A percentile compares a stretch with the other conserved stretches of the same genome.
Evolutionary conservation across 1,284 basidiomycete species (phyloP).

Genomic region (Pseudozyma pruni): DNA sequence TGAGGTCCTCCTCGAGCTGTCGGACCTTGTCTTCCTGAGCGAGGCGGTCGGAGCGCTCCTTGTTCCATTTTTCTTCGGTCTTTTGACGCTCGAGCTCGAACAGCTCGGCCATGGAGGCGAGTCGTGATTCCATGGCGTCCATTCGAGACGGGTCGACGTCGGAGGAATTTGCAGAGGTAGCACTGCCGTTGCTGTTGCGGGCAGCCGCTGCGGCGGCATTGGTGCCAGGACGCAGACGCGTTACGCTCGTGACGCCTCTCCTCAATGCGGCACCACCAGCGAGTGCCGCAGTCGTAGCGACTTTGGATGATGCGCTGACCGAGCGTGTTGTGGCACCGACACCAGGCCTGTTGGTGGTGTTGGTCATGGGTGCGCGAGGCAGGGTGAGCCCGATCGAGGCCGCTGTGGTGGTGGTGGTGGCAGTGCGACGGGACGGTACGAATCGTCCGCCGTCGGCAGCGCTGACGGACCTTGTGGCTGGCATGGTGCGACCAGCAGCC

Average conservation of each 20-base stretch:
- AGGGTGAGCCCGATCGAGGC: slow-evolving; percentile 29
- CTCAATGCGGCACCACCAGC: slow-evolving; percentile 13
- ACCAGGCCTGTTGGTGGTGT: slow-evolving; percentile 44
- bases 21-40: slow-evolving; percentile 56
- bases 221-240: slow-evolving; percentile 36
- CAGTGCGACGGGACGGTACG: slow-evolving; percentile 37
- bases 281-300: slow-evolving; percentile 14
- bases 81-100: slow-evolving; percentile 60
- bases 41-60: slow-evolving; percentile 50
- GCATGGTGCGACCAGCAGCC: slow-evolving; percentile 16
- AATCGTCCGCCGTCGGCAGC: slow-evolving; percentile 29
- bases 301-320: slow-evolving; percentile 20
- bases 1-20: slow-evolving; percentile 56
- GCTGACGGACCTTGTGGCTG: slow-evolving; percentile 24
- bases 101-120: slow-evolving; percentile 57
- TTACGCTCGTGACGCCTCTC: slow-evolving; percentile 43
- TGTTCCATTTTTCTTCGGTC: slow-evolving; percentile 49
- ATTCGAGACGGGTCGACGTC: slow-evolving; percentile 48
- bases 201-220: slow-evolving; percentile 25
- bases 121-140: slow-evolving; percentile 52
- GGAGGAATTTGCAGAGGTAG: slow-evolving; percentile 18
- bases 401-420: slow-evolving; percentile 21
- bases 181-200: slow-evolving; percentile 25
- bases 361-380: slow-evolving; percentile 49
- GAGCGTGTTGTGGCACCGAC: slow-evolving; percentile 30